A percentile compares a stretch with the other conserved stretches of the same genome.
These are phyloP conservation scores for Ceratobasidium sp. DNA, from an alignment of 1,284 basidiomycete species.

Conservation along the genomic window DNA sequence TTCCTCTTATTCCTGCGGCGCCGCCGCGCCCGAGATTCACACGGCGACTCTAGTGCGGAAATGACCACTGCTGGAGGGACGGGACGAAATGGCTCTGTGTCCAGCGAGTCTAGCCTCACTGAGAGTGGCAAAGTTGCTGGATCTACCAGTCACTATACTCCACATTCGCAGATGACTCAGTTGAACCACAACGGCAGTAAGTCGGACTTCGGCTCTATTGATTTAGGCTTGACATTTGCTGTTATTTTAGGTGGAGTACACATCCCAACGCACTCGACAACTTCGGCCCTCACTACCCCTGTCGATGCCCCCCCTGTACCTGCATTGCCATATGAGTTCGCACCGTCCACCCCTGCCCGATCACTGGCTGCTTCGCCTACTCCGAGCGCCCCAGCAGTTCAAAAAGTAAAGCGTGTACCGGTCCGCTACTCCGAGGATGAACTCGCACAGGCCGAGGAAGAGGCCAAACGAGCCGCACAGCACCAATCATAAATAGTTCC, in stretches of 20 bases:
- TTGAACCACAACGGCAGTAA: conserved; percentile 27
- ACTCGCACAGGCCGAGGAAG: conserved; percentile 22
- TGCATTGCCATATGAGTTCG: conserved; percentile 1
- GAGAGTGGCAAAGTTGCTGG: conserved; percentile 24
- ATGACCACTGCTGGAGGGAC: neutral
- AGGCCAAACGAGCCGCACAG: conserved; percentile 5
- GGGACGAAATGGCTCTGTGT: conserved; percentile 14
- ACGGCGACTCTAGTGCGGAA: neutral
- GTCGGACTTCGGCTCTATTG: neutral
- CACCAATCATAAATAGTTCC: neutral
- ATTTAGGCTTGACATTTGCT: neutral
- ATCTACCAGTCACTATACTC: conserved; percentile 24
- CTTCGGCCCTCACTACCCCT: conserved; percentile 23
- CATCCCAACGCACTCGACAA: conserved; percentile 17
- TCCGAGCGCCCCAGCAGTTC: conserved; percentile 6
- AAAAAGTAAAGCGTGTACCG: conserved; percentile 33
- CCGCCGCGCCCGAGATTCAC: conserved; percentile 28
- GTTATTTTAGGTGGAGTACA: conserved; percentile 4
- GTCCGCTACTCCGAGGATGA: conserved; percentile 34
- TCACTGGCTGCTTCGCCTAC: conserved; percentile 17
- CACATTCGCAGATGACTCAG: conserved; percentile 35
- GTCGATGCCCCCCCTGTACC: conserved; percentile 16
- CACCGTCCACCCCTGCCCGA: conserved; percentile 7
- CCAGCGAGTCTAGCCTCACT: conserved; percentile 29
- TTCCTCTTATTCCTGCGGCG: conserved; percentile 25